Evolutionary conservation across 352 stramenopile genomes (phyloP), one percentile per base, ranked within the genome.

Genomic region (Globisporangium spinosum): DNA sequence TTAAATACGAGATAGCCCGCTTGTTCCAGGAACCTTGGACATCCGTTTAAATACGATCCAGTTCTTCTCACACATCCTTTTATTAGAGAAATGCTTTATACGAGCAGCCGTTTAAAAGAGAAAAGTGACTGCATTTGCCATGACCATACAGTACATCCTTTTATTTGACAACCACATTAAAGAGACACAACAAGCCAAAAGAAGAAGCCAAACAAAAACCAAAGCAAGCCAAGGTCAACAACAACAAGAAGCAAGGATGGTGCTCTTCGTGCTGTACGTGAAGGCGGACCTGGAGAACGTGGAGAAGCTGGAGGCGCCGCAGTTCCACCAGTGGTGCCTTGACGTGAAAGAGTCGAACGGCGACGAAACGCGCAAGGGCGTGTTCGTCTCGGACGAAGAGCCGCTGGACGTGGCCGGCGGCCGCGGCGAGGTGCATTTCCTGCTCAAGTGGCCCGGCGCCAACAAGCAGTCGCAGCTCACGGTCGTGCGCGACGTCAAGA

Each of bases 211-310:
- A 20, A 15, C 32, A 53, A 58, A 56, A 40, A 40, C 34, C 34
- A 40, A 40, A 40, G 34, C 34, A 40, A 35, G 9, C n/a, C 38
- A 53, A 65, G n/a, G 29, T 15, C 13, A 60, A 62, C 34, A 32
- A n/a, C 27, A 40, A 20, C 17, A 29, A 20, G 38, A 23, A 27
- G 17, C 55, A 47, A 73, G 15, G 9, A 95, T 95, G 87, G 87
- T 93, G 69, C 75, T 95, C 32, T 92, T 88, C 69, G 84, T 95
- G 75, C 77, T 96, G 58, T 93, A 91, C 71, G 80, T 96, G 13
- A 95, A 95, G 74, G 89, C 86, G 10, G 87, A 96, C 4, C 78
- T 96, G 29, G 87, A 96, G 85, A 94, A 95, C 72, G 78, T 96
- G 3, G 84, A 84, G 71, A 84, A 76, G 74, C 72, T 95, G 57